Base-by-base conservation (phyloP, 164 flowering plant genomes). In the Aristolochia californica region DNA sequence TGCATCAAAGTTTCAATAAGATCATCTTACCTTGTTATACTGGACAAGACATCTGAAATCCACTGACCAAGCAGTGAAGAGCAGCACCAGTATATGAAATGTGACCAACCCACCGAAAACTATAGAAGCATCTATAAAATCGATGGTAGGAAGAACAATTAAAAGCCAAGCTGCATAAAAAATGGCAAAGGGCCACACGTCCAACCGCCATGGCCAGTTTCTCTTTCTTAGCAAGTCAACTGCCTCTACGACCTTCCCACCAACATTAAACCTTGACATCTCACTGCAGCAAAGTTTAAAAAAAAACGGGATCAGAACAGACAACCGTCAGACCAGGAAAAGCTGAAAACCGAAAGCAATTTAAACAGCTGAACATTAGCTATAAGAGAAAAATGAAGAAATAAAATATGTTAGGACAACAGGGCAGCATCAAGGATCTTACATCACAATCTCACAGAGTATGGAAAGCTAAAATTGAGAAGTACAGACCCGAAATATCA, bases 1-100 rank as follows among this genome's bases (percentile, higher is more conserved):
- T 14, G 43, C 10, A 55, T 4, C 30, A 24, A n/a, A 22, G 59
- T 11, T 55, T 47, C 10, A 58, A 5, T 34, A 8, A 34, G 40
- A 34, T 8, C 40, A 34, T 34, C 7, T 34, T 69, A 88, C 95
- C 97, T 85, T 89, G 16, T 74, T 75, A 50, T 71, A 93, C 62
- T 81, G 84, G 26, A 83, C 78, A 65, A 93, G 75, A 61, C 91
- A 87, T 58, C 74, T 78, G 74, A 93, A 93, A 64, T 87, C 96
- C 49, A 93, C 96, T 0, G 94, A 87, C 98, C 98, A 93, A 56
- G 75, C 88, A 2, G 94, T 89, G 78, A 93, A 89, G 43, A 93
- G 94, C 66, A 71, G 70, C 48, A 80, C 85, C 34, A 93, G 73
- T 44, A 85, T 68, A 48, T 93, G 97, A 63, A 72, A 11, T 26